Evolutionary conservation across 176 grass and related monocot species (phyloP).

Genomic region (Zizania latifolia): DNA sequence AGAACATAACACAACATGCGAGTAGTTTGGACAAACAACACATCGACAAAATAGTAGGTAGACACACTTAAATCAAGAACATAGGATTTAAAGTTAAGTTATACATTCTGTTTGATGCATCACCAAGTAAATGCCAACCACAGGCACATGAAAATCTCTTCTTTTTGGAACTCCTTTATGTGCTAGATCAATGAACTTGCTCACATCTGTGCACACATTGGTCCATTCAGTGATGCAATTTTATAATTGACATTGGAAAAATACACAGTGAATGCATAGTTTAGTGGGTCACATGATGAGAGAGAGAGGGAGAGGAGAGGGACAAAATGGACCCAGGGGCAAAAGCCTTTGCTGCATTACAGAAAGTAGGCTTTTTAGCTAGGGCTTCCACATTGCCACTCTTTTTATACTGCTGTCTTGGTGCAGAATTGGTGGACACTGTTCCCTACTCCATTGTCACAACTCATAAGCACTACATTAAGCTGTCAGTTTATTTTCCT

Average conservation of each 20-base stretch:
- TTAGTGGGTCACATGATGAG: constrained; percentile 11
- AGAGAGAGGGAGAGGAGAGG: background rate
- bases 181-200: background rate
- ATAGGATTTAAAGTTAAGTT: background rate
- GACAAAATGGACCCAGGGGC: constrained; percentile 42
- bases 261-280: background rate
- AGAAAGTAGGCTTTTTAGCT: constrained; percentile 61
- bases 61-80: background rate
- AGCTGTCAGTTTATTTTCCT: background rate
- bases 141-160: background rate
- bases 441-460: constrained; percentile 4
- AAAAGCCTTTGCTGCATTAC: constrained; percentile 39
- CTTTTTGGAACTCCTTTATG: background rate
- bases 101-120: background rate
- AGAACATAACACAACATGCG: background rate
- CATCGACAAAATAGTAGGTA: constrained; percentile 12
- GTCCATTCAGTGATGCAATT: background rate
- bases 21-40: background rate
- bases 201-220: background rate
- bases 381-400: constrained; percentile 21
- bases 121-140: background rate
- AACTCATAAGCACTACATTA: background rate
- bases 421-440: constrained; percentile 22
- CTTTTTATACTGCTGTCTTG: constrained; percentile 22
- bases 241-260: background rate